These are phyloP conservation scores for Gymnopus androsaceus DNA, from an alignment of 1,284 basidiomycete genomes.

Conservation along the genomic window DNA sequence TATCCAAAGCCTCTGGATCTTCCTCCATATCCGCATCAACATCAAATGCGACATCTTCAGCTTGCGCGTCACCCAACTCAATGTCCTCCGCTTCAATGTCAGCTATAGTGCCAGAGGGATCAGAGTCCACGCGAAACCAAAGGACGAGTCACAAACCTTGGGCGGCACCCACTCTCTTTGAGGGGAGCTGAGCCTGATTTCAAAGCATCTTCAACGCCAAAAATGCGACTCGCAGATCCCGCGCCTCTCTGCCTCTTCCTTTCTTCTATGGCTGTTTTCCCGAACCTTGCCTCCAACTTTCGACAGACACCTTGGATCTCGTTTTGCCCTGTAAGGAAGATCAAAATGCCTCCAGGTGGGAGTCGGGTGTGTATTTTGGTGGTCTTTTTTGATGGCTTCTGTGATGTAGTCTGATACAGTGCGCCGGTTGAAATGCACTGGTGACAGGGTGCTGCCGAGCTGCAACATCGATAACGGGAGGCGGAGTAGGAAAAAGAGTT, in stretches of 20 bases:
- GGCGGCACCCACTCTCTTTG: conserved; percentile 40
- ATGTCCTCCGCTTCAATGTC: conserved; percentile 81
- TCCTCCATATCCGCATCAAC: conserved; percentile 56
- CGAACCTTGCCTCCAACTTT: conserved; percentile 81
- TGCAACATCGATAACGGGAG: conserved; percentile 88
- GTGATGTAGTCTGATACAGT: conserved; percentile 88
- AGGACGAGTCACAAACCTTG: conserved; percentile 41
- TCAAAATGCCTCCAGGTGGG: conserved; percentile 90
- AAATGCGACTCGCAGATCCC: conserved; percentile 17
- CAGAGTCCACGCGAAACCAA: not conserved
- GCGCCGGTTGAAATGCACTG: conserved; percentile 87
- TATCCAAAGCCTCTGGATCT: conserved; percentile 51
- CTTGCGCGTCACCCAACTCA: conserved; percentile 60
- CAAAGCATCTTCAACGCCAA: conserved; percentile 15
- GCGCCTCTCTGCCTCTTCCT: conserved; percentile 43
- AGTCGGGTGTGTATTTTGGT: conserved; percentile 91
- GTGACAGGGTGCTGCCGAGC: conserved; percentile 96
- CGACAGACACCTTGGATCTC: conserved; percentile 92
- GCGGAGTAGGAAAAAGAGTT: conserved; percentile 79
- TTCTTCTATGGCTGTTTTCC: conserved; percentile 62
- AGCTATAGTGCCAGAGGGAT: conserved; percentile 31
- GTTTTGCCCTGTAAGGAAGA: conserved; percentile 99
- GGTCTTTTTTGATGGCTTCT: conserved; percentile 90
- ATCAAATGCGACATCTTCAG: conserved; percentile 58
- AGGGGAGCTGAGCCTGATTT: conserved; percentile 16